These are phyloP conservation scores for Asterochloris erici DNA, from an alignment of 139 green algal species.

Conservation along the genomic window DNA sequence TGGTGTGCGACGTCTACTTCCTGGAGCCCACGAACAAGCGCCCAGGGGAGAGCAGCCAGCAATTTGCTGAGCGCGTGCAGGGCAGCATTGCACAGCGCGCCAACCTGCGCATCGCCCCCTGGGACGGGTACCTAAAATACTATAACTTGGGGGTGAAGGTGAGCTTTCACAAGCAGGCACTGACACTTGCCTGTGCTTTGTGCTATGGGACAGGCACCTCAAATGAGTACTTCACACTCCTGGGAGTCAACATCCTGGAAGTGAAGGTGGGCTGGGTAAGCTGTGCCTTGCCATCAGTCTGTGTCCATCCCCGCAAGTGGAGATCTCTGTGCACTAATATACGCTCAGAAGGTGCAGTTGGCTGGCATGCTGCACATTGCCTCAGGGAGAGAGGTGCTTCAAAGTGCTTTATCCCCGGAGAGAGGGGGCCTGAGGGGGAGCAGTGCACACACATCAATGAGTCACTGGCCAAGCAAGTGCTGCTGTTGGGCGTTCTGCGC, in stretches of 20 bases:
- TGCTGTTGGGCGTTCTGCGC: no score
- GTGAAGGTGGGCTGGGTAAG: no score
- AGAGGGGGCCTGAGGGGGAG: no score
- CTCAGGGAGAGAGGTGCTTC: no score
- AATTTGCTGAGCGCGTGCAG: constrained; percentile 77
- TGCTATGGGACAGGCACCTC: neutral
- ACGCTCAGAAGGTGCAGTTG: no score
- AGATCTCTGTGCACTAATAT: no score
- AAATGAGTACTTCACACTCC: neutral
- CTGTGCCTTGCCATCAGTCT: no score
- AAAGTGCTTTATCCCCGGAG: no score
- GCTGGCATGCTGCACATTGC: no score
- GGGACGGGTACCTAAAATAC: constrained; percentile 99
- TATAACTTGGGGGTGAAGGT: constrained; percentile 89
- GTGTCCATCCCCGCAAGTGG: no score
- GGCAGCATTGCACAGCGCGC: constrained; percentile 73
- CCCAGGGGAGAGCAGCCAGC: constrained; percentile 62
- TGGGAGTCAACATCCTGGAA: neutral
- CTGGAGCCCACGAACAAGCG: constrained; percentile 80
- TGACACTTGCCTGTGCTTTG: neutral
- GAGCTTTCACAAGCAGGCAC: neutral
- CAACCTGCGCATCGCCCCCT: constrained; percentile 77
- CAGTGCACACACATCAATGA: no score
- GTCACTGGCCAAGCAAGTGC: no score
- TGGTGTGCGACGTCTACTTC: constrained; percentile 95